Evolutionary conservation across 2,329 filamentous ascomycete species (phyloP), one percentile per base, ranked within the genome.

Genomic region (Xylariales sp.): DNA sequence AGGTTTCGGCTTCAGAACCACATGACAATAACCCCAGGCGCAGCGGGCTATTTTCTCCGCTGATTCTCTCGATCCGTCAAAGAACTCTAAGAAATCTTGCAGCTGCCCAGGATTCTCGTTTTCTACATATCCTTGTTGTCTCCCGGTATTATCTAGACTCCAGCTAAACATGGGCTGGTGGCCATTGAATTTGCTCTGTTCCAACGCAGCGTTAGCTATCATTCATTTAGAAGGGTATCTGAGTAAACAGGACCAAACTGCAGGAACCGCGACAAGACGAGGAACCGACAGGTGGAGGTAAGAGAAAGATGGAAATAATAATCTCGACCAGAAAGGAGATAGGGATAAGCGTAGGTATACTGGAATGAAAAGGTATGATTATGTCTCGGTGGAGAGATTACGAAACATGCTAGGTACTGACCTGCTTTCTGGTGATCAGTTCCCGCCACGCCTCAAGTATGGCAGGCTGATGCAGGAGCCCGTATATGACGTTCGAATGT

Each of bases 401-500:
- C n/a, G n/a, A n/a, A n/a, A n/a, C n/a, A n/a, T n/a, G n/a, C n/a
- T n/a, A n/a, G n/a, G n/a, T n/a, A n/a, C n/a, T n/a, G n/a, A n/a
- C n/a, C n/a, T n/a, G n/a, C 42, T 64, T 65, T 22, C 58, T 71
- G 45, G 63, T 64, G 36, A 78, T 66, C 22, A 82, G 60, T 1
- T 69, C 66, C 46, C 80, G 78, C 80, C 81, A 84, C 4, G 76
- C 75, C 38, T 74, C 70, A 47, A 74, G 71, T 31, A 84, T 74
- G 24, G 74, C 69, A 1, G 79, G 74, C 54, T 85, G 80, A 52
- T 83, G 81, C n/a, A 85, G 64, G 9, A 84, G 64, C 5, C 78
- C 80, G 49, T 83, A 81, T 36, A 85, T 74, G 44, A 84, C 80
- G 33, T 81, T 78, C 2, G 79, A 82, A 54, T 84, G 81, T 64